Evolutionary conservation across 176 grass and related monocot species (phyloP), one percentile per base, ranked within the genome.

Genomic region (sorghum (Sorghum bicolor)): DNA sequence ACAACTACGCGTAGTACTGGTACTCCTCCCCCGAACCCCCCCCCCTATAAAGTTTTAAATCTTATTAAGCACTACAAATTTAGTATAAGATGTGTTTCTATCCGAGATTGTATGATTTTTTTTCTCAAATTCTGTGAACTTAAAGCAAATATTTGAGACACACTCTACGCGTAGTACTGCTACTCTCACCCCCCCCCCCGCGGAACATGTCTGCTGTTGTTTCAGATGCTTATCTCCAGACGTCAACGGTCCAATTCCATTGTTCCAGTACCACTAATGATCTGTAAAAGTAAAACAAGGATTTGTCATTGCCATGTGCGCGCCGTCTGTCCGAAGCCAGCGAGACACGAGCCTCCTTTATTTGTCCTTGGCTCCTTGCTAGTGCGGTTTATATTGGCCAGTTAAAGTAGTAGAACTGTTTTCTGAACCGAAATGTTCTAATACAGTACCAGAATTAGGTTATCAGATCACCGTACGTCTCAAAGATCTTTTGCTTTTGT

Each of bases 401-500:
- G 14, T 20, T 20, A 41, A 47, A 31, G 15, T 17, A 13, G 8
- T 19, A 30, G 52, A 22, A 9, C n/a, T 44, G 19, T 34, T 33
- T 10, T 14, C 28, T 71, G 39, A 26, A 44, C n/a, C 11, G 38
- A 70, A 44, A 69, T 41, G 8, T 58, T 76, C 36, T 25, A 25
- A 5, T 57, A 22, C 37, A 60, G 33, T 50, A 50, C 57, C 24
- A 30, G 57, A 78, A 64, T 78, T 78, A 78, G 76, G 76, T 64
- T 24, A 48, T 30, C 24, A 62, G 20, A 71, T 43, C 22, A 26
- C 43, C 13, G 39, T 38, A 10, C 6, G 33, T 37, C 22, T 77
- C 12, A 26, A 38, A 15, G 55, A 77, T 19, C 33, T 20, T 53
- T 53, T 62, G 69, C 55, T 19, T 39, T 41, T 24, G 36, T 15